Conservation (phyloP, 208 protist genomes). For the Leishmania mexicana region DNA sequence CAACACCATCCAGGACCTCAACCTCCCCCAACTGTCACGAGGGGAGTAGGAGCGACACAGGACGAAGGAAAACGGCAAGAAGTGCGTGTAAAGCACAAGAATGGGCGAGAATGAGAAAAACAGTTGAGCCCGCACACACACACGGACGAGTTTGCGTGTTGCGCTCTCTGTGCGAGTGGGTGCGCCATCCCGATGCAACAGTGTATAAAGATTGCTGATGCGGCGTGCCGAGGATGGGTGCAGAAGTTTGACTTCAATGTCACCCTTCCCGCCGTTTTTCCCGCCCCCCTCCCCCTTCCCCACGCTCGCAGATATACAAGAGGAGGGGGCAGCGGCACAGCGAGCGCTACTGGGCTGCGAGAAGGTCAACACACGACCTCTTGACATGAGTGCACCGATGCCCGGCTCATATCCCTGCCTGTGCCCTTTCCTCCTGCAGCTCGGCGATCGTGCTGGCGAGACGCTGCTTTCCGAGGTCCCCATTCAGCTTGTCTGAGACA, state of each 20-base stretch:
- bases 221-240: not conserved
- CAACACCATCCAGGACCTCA: not conserved
- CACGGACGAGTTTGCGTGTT: not conserved
- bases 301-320: not conserved
- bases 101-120: not conserved
- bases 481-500: conserved; percentile 54
- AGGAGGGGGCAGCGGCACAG: not conserved
- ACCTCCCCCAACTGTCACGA: not conserved
- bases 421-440: conserved; percentile 56
- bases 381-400: not conserved
- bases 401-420: conserved; percentile 19
- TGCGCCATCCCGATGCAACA: not conserved
- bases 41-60: not conserved
- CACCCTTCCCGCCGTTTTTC: not conserved
- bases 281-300: too few species aligned
- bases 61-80: not conserved
- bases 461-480: conserved; percentile 29
- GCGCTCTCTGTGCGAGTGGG: not conserved
- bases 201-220: not conserved
- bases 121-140: not conserved
- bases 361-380: not conserved
- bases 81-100: not conserved
- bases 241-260: not conserved
- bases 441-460: conserved; percentile 44
- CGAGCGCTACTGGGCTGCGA: not conserved